Percentiles rank a stretch among this genome's conserved stretches.
phyloP scores from a whole-genome alignment of 306 rosid genomes.

The Lithocarpus polystachyus region DNA sequence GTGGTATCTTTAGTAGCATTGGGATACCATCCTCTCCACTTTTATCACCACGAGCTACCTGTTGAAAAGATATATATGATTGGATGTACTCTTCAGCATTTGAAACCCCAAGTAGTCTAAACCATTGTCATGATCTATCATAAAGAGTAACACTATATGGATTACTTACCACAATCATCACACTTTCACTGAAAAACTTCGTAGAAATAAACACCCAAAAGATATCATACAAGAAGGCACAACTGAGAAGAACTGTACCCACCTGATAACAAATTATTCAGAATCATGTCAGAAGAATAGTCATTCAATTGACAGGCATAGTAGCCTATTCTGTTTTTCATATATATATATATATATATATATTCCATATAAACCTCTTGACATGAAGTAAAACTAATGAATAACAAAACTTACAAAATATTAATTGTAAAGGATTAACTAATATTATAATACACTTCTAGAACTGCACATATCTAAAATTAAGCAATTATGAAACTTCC shows the following conservation, averaged over 20 bases:
- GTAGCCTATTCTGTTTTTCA: not conserved
- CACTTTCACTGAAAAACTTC: conserved; percentile 84
- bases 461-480: not conserved
- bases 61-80: conserved; percentile 2
- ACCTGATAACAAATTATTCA: conserved; percentile 52
- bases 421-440: not conserved
- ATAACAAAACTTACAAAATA: not conserved
- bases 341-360: not conserved
- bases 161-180: conserved; percentile 95
- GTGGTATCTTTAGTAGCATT: conserved; percentile 92
- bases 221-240: conserved; percentile 85
- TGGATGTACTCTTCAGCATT: not conserved
- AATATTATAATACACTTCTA: not conserved
- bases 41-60: conserved; percentile 92
- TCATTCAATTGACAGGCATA: not conserved
- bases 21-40: conserved; percentile 98
- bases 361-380: not conserved
- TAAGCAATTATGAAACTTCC: not conserved
- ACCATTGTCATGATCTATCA: conserved; percentile 8
- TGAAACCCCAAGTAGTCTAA: conserved; percentile 6
- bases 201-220: conserved; percentile 94
- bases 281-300: conserved; percentile 21
- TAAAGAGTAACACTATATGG: conserved; percentile 3
- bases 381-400: not conserved
- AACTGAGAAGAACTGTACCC: conserved; percentile 85